A percentile compares a stretch with the other conserved stretches of the same genome.
Evolutionary conservation across 129 eudicot genomes (phyloP).

Genomic region (Lactuca sativa): DNA sequence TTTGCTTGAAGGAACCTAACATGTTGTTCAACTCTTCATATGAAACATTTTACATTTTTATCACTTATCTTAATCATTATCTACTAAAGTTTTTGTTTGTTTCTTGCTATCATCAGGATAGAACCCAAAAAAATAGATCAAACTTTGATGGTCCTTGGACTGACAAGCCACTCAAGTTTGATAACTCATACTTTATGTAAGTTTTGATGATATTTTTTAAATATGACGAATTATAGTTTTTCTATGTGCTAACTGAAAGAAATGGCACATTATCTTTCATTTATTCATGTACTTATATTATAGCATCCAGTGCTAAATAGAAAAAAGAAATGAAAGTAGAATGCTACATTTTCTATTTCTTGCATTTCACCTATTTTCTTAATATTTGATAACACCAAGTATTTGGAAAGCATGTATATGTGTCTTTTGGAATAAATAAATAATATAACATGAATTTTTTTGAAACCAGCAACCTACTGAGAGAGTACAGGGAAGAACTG

Average conservation of each 20-base stretch:
- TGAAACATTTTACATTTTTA: neutral
- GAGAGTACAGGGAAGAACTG: conserved; percentile 58
- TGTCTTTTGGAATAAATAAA: neutral
- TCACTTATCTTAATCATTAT: neutral
- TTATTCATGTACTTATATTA: too few relatives aligned
- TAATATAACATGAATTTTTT: neutral
- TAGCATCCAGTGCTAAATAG: too few relatives aligned
- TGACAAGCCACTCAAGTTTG: conserved; percentile 67
- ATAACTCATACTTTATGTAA: conserved; percentile 70
- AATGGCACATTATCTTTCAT: too few relatives aligned
- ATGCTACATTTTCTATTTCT: too few relatives aligned
- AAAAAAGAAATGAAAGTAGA: too few relatives aligned
- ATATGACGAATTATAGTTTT: too few relatives aligned
- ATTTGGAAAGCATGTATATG: neutral
- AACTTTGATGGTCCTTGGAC: conserved; percentile 81
- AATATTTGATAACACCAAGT: neutral
- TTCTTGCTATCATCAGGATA: conserved; percentile 43
- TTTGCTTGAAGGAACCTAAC: neutral
- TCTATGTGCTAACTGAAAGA: too few relatives aligned
- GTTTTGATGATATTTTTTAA: conserved; percentile 16
- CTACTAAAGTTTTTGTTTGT: neutral
- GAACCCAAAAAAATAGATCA: conserved; percentile 71
- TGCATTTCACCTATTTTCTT: too few relatives aligned
- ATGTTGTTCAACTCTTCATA: neutral
- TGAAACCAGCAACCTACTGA: conserved; percentile 58